Evolutionary conservation across 192 early-diverging fungal species (phyloP).

Genomic region (Rhizophagus sp.): DNA sequence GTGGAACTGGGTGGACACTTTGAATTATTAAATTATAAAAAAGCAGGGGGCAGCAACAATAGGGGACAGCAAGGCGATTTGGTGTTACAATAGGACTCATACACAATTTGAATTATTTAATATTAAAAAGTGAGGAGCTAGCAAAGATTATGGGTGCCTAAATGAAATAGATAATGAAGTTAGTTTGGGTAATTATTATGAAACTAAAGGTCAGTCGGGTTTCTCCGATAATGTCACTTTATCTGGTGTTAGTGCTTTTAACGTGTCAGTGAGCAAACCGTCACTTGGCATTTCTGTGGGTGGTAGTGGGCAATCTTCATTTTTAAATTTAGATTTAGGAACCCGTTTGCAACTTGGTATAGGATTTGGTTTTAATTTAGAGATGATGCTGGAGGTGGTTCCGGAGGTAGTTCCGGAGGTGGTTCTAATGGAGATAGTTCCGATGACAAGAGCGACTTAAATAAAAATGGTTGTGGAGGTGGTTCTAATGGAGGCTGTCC

Average conservation of each 20-base stretch:
- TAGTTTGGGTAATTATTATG: too few relatives aligned
- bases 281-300: conserved; percentile 26
- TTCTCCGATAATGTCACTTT: not conserved
- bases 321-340: conserved; percentile 15
- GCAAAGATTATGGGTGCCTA: not conserved
- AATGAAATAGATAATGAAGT: too few relatives aligned
- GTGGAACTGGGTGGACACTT: not conserved
- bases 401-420: not conserved
- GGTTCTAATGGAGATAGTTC: not conserved
- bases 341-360: conserved; percentile 26
- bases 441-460: not conserved
- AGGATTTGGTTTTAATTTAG: conserved; percentile 17
- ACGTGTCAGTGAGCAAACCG: conserved; percentile 4
- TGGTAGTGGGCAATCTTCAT: conserved; percentile 21
- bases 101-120: too few relatives aligned
- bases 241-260: conserved; percentile 13
- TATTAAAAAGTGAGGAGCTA: too few relatives aligned
- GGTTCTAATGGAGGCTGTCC: not conserved
- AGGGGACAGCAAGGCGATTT: too few relatives aligned
- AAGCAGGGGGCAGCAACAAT: not conserved
- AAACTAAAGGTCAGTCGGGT: too few relatives aligned
- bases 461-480: conserved; percentile 7
- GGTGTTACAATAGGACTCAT: too few relatives aligned
- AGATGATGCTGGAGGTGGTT: not conserved
- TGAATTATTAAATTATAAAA: not conserved